These are phyloP conservation scores for Microdochium paspali DNA, from an alignment of 2,329 filamentous ascomycete genomes.

Conservation along the genomic window DNA sequence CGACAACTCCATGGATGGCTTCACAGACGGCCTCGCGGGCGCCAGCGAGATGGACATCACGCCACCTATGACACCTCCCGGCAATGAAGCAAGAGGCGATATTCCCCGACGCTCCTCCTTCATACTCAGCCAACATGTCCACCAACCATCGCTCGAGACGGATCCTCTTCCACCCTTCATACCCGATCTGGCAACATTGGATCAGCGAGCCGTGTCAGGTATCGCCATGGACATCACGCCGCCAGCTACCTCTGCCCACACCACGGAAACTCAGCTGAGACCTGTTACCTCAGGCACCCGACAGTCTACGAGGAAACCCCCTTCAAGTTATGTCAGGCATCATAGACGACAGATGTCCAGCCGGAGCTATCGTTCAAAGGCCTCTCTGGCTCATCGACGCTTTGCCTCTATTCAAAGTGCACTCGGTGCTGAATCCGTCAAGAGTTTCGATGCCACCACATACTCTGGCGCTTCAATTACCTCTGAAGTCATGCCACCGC, in stretches of 20 bases:
- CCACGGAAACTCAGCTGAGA: constrained; percentile 17
- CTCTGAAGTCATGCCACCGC: constrained; percentile 35
- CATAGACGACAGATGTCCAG: constrained; percentile 38
- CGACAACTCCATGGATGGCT: constrained; percentile 40
- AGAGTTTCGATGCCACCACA: constrained; percentile 53
- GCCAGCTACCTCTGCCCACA: background rate
- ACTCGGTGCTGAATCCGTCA: constrained; percentile 35
- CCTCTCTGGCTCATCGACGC: constrained; percentile 42
- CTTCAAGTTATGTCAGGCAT: constrained; percentile 21
- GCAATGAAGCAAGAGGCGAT: constrained; percentile 19
- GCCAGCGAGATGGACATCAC: constrained; percentile 41
- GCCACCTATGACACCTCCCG: constrained; percentile 52
- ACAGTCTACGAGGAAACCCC: constrained; percentile 19
- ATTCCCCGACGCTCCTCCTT: constrained; percentile 47
- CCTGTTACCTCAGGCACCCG: constrained; percentile 15
- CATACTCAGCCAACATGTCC: constrained; percentile 38
- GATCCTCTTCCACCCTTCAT: constrained; percentile 36
- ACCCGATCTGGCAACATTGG: constrained; percentile 34
- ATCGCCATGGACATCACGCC: background rate
- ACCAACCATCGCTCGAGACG: constrained; percentile 22
- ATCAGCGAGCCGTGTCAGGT: constrained; percentile 7
- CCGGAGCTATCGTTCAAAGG: constrained; percentile 37
- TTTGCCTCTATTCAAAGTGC: constrained; percentile 53
- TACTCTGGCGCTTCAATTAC: constrained; percentile 42
- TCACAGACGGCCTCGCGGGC: constrained; percentile 41